Conservation (phyloP, 495 filamentous ascomycete species). For the Penicilliopsis zonata region DNA sequence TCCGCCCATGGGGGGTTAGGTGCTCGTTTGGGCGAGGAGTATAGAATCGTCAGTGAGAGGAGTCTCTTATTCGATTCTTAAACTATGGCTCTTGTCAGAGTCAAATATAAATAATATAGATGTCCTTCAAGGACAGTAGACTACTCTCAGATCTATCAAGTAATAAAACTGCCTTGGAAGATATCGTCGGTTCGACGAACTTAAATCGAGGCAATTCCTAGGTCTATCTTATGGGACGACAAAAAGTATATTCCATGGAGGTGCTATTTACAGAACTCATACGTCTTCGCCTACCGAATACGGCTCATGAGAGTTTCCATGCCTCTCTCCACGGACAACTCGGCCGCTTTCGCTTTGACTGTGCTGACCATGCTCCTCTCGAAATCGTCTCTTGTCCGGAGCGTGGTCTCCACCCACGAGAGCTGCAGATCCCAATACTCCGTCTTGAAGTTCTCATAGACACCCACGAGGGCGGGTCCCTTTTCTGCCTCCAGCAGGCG, state of each 20-base stretch:
- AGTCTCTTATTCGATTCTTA: constrained; percentile 9
- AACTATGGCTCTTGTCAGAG: not conserved
- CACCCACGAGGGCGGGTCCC: constrained; percentile 48
- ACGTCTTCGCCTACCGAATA: constrained; percentile 54
- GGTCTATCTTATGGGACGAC: too few species aligned
- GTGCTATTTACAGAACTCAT: constrained; percentile 2
- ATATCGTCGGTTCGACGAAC: too few species aligned
- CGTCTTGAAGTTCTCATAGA: constrained; percentile 73
- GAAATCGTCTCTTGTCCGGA: constrained; percentile 83
- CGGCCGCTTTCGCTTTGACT: constrained; percentile 76
- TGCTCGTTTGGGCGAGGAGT: constrained; percentile 29
- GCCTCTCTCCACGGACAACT: constrained; percentile 65
- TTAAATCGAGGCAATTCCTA: too few species aligned
- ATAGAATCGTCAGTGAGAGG: constrained; percentile 26
- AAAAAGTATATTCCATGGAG: too few species aligned
- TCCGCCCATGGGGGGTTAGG: constrained; percentile 13
- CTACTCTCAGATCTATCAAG: too few species aligned
- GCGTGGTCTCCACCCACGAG: constrained; percentile 89
- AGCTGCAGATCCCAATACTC: constrained; percentile 92
- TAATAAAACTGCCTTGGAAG: too few species aligned
- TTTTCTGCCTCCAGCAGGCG: constrained; percentile 68
- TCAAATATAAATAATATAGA: constrained; percentile 2
- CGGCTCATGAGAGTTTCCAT: constrained; percentile 84
- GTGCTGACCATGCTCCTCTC: constrained; percentile 77
- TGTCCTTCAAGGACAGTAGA: too few species aligned